Conservation (phyloP, 1,284 basidiomycete species). For the Lignosus rhinocerotis region DNA sequence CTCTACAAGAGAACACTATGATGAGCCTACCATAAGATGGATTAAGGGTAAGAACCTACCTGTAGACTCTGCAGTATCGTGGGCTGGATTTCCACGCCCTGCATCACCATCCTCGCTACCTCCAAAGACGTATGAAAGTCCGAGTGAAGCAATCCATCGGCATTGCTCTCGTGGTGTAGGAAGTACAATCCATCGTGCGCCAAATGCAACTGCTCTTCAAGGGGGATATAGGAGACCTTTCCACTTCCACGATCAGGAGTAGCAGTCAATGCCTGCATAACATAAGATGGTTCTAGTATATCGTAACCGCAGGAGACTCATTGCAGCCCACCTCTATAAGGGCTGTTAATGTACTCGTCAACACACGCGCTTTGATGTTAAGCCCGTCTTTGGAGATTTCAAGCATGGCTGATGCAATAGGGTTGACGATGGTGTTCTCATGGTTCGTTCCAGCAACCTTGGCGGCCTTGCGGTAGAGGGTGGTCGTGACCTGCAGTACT, state of each 20-base stretch:
- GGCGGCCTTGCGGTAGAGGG: slow-evolving; percentile 36
- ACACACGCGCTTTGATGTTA: slow-evolving; percentile 51
- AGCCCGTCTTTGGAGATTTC: slow-evolving; percentile 59
- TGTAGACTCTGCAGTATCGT: slow-evolving; percentile 19
- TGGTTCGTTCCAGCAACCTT: slow-evolving; percentile 24
- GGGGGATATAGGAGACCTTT: slow-evolving; percentile 18
- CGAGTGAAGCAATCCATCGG: slow-evolving; percentile 45
- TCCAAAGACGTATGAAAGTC: slow-evolving; percentile 54
- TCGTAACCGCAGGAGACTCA: neutral
- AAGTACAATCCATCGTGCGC: slow-evolving; percentile 53
- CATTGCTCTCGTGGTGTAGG: slow-evolving; percentile 48
- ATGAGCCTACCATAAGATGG: slow-evolving; percentile 8
- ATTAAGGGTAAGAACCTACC: slow-evolving; percentile 15
- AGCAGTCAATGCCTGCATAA: slow-evolving; percentile 24
- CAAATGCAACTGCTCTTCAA: slow-evolving; percentile 37
- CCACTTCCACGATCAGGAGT: slow-evolving; percentile 15
- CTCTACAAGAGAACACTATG: slow-evolving; percentile 35
- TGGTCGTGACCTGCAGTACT: slow-evolving; percentile 51
- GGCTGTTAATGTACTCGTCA: slow-evolving; percentile 48
- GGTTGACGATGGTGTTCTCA: slow-evolving; percentile 36
- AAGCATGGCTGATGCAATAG: slow-evolving; percentile 48
- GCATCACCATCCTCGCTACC: slow-evolving; percentile 53
- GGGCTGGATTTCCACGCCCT: slow-evolving; percentile 38
- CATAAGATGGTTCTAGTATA: neutral
- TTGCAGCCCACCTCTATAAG: slow-evolving; percentile 48